Evolutionary conservation across 148 eudicot genomes (phyloP).

Genomic region (Camellia lanceoleosa): DNA sequence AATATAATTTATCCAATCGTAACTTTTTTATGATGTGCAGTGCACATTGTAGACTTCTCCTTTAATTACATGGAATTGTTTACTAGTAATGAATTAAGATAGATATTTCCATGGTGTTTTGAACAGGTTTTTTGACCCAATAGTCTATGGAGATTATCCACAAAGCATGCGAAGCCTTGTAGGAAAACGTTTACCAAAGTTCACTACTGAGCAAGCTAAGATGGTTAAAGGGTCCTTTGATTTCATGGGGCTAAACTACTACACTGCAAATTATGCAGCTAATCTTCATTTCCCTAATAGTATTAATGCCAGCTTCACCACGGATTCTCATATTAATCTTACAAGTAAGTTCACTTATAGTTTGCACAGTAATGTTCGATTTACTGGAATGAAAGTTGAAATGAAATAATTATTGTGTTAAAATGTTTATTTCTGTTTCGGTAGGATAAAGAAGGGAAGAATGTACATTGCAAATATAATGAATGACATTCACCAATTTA

Average conservation of each 20-base stretch:
- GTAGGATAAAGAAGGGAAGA: too few species aligned
- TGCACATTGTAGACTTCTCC: too few species aligned
- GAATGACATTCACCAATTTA: too few species aligned
- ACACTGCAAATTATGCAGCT: not conserved
- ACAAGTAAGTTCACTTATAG: not conserved
- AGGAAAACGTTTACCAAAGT: not conserved
- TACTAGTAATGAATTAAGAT: not conserved
- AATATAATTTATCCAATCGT: too few species aligned
- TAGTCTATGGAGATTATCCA: conserved; percentile 7
- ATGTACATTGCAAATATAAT: too few species aligned
- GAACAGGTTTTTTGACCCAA: conserved; percentile 5
- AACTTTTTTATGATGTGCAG: too few species aligned
- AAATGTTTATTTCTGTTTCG: not conserved
- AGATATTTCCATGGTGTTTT: not conserved
- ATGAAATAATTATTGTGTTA: too few species aligned
- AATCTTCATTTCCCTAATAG: not conserved
- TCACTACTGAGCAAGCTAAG: not conserved
- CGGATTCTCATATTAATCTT: not conserved
- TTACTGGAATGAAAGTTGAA: too few species aligned
- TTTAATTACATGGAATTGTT: too few species aligned
- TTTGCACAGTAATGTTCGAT: too few species aligned
- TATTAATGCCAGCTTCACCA: not conserved
- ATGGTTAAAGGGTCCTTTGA: conserved; percentile 8
- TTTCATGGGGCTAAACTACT: conserved; percentile 12
- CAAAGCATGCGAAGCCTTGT: not conserved